Base-by-base conservation (phyloP, 169 alveolate species). In the Theileria orientalis region DNA sequence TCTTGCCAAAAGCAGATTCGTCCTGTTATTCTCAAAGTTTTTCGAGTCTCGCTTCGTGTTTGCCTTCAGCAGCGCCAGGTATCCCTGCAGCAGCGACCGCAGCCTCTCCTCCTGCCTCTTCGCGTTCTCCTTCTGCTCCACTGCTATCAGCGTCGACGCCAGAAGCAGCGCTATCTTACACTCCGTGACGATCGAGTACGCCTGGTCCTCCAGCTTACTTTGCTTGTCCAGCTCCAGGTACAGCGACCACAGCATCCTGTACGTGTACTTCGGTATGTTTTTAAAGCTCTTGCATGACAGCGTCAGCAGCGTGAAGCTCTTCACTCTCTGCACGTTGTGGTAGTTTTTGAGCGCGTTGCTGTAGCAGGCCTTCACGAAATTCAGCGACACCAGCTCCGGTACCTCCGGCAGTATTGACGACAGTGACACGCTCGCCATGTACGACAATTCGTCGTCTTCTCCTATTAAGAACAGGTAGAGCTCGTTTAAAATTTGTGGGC, bases 171-270 rank as follows among this genome's bases (percentile, higher is more conserved):
- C 71, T 51, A 64, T 57, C 25, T 79, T 67, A 47, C 47, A 32
- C 60, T 79, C 87, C 40, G 71, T 49, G 21, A 79, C 52, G 8
- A 79, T 79, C 25, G 76, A 32, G 25, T 41, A 8, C 35, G 67
- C 83, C 30, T 40, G 44, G 35, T 5, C 44, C 41, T 47, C 29
- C 32, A 33, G 32, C 49, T 47, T 16, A 9, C 35, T 57, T 3
- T 30, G 33, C 3, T 19, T 3, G 5, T 77, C 86, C 3, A 77
- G 21, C 16, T 60, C 59, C 21, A 77, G 35, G 69, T 73, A 70
- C 23, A 79, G 27, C 8, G 67, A 35, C 87, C 87, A 79, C 8
- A 74, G 35, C 87, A 79, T 79, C 62, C 87, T 71, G 40, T 68
- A 64, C 25, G 71, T 73, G 51, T 57, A 23, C 37, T 27, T 44